Evolutionary conservation across 345 rosid species (phyloP).

Genomic region (Eucalyptus coolabah): DNA sequence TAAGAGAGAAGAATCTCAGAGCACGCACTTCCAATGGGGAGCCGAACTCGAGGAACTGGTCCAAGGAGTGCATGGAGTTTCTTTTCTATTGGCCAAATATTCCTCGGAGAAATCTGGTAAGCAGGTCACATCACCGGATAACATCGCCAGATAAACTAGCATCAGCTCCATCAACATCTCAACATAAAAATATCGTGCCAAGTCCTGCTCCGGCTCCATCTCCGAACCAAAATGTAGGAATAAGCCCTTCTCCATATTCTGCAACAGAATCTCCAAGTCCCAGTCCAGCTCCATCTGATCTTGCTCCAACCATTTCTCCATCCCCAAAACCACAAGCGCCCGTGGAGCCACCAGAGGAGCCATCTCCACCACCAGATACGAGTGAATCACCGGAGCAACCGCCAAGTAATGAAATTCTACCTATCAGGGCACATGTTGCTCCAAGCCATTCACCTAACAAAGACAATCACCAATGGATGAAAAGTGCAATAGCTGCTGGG

Average conservation of each 20-base stretch:
- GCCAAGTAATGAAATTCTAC: constrained; percentile 3
- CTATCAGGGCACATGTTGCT: neutral
- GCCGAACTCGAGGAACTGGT: constrained; percentile 7
- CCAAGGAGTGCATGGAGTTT: constrained; percentile 4
- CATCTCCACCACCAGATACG: neutral
- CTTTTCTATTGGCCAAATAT: neutral
- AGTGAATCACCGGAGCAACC: neutral
- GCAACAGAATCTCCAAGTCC: neutral
- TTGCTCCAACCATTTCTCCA: constrained; percentile 1
- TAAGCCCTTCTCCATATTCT: neutral
- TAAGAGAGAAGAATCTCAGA: constrained; percentile 1
- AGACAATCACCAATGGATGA: neutral
- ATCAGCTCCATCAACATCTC: neutral
- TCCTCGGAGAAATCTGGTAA: constrained; percentile 11
- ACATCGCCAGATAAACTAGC: neutral
- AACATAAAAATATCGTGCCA: neutral
- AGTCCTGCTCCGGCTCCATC: constrained; percentile 1
- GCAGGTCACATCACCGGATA: neutral
- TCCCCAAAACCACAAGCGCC: neutral
- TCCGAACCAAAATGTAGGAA: neutral
- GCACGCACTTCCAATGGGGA: neutral
- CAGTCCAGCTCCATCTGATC: neutral
- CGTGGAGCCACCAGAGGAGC: neutral
- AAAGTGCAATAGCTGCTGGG: constrained; percentile 36
- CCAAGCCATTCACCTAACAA: neutral